Conservation (phyloP, 2,329 filamentous ascomycete genomes). For the Teratosphaeria destructans region DNA sequence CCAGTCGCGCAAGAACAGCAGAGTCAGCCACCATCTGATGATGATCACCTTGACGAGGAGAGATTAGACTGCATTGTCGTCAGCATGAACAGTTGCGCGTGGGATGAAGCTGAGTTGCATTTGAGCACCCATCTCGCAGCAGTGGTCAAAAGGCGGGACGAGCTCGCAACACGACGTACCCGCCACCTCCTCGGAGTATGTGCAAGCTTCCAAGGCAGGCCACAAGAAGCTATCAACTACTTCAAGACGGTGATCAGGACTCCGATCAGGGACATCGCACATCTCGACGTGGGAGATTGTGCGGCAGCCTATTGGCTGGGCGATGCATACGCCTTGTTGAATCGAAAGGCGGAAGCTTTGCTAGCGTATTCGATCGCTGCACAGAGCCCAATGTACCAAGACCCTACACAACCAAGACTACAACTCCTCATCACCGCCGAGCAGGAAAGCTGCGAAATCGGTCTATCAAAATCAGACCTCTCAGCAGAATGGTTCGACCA, state of each 20-base stretch:
- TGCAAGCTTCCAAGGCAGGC: constrained; percentile 13
- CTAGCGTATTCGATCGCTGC: constrained; percentile 16
- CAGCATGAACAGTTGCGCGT: constrained; percentile 8
- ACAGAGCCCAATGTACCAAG: constrained; percentile 4
- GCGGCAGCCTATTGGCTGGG: constrained; percentile 19
- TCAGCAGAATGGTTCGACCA: constrained; percentile 1
- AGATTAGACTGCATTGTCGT: constrained; percentile 6
- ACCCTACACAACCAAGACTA: neutral
- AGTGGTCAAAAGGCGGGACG: neutral
- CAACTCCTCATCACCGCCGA: constrained; percentile 6
- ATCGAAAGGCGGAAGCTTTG: constrained; percentile 13
- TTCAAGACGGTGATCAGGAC: constrained; percentile 12
- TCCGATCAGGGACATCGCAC: constrained; percentile 6
- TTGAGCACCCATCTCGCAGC: constrained; percentile 1
- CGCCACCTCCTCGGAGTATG: constrained; percentile 15
- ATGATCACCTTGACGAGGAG: constrained; percentile 1
- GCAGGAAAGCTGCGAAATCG: constrained; percentile 4
- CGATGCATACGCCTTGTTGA: constrained; percentile 13
- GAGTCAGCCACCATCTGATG: neutral
- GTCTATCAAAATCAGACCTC: constrained; percentile 1
- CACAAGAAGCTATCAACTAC: constrained; percentile 8
- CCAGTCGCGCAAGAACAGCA: neutral
- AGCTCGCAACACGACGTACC: constrained; percentile 4
- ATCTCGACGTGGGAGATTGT: constrained; percentile 16
- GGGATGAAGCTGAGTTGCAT: constrained; percentile 8